Evolutionary conservation across 2,329 filamentous ascomycete species (phyloP).

Genomic region (Ophiostoma perfectum): DNA sequence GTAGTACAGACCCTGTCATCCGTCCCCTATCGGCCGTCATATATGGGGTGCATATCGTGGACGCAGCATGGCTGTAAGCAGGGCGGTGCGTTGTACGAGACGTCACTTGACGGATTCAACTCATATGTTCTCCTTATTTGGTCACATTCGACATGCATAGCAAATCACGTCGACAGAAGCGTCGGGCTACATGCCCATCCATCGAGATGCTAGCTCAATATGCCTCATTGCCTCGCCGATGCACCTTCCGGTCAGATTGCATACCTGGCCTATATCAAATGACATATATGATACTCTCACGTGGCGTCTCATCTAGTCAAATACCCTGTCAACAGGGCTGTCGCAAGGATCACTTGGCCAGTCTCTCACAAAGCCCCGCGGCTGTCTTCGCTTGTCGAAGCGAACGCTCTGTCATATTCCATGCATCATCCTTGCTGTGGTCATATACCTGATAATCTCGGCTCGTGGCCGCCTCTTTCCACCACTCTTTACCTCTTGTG

Average conservation of each 20-base stretch:
- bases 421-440: conserved; percentile 1
- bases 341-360: background rate
- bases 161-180: too few species aligned
- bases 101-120: background rate
- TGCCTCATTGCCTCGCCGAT: background rate
- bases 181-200: background rate
- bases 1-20: background rate
- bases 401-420: background rate
- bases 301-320: background rate
- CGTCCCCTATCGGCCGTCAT: background rate
- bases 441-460: background rate
- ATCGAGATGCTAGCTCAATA: background rate
- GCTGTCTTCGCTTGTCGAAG: conserved; percentile 1
- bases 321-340: background rate
- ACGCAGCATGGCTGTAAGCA: too few species aligned
- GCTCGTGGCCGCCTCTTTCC: background rate
- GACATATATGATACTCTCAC: background rate
- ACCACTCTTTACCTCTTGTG: too few species aligned
- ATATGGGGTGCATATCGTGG: too few species aligned
- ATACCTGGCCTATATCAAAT: background rate
- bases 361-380: background rate
- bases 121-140: background rate
- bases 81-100: background rate
- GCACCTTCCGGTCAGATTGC: too few species aligned
- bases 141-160: background rate